Evolutionary conservation across 495 filamentous ascomycete species (phyloP), one percentile per base, ranked within the genome.

Genomic region (Hypoxylon trugodes): DNA sequence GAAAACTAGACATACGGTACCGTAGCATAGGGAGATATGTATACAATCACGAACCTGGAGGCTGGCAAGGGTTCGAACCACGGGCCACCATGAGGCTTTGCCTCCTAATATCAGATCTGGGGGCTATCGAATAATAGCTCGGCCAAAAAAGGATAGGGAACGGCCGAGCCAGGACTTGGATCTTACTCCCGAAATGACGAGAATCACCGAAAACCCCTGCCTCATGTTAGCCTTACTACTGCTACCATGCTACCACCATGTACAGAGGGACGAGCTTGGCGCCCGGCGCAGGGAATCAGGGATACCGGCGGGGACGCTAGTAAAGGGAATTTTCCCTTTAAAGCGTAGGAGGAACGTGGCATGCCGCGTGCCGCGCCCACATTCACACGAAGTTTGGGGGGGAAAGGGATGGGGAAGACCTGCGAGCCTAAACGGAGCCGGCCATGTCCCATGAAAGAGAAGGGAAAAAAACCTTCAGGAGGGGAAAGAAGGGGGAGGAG

Each of bases 141-240:
- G 58, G 55, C 58, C 64, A 61, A 65, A 62, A 70, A 69, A 70
- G 45, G 64, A 66, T 59, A 57, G 68, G 68, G 58, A 68, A 65
- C 55, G 46, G 40, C 51, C 54, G 46, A 65, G 40, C 52, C 40
- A 67, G 41, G 60, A 55, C 56, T 61, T 59, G 64, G 70, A 70
- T 70, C 68, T 73, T 58, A 65, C 58, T 68, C 70, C 61, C 68
- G 70, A 73, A 73, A 73, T 73, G 70, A 66, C 53, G 61, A 73
- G 70, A 73, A 70, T 64, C 64, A 73, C 70, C 70, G 70, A 73
- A 28, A 24, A 73, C 65, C 63, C 59, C 49, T 68, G 64, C 68
- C 55, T 59, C 40, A 53, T 63, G 59, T 46, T 66, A 64, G 61
- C 70, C 62, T 66, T 69, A 66, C 54, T 68, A 66, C 63, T 42